Evolutionary conservation across 768 basidiomycete species (phyloP).

Genomic region (Hemileccinum impolitum): DNA sequence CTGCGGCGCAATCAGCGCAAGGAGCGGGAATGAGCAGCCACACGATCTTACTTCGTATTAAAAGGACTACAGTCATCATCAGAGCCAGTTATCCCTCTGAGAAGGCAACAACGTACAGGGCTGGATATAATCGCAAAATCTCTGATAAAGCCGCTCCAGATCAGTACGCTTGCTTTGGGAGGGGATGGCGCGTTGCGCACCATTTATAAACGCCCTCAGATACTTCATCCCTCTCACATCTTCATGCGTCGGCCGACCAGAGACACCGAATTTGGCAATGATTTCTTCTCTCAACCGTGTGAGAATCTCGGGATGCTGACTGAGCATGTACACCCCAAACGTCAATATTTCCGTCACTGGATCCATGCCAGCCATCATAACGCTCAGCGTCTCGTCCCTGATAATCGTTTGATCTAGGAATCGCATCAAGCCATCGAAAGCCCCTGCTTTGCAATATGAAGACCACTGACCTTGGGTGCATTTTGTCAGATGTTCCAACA

Average conservation of each 20-base stretch:
- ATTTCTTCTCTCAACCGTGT: constrained; percentile 55
- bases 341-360: constrained; percentile 38
- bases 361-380: constrained; percentile 37
- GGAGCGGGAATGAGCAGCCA: too few species aligned
- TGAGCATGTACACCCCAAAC: not conserved
- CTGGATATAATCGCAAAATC: constrained; percentile 31
- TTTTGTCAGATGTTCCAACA: too few species aligned
- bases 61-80: constrained; percentile 15
- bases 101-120: constrained; percentile 19
- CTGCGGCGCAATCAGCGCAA: constrained; percentile 9
- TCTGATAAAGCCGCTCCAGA: constrained; percentile 14
- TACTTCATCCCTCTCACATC: constrained; percentile 63
- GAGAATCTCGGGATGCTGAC: constrained; percentile 45
- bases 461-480: too few species aligned
- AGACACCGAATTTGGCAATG: constrained; percentile 45
- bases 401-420: constrained; percentile 20
- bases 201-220: constrained; percentile 62
- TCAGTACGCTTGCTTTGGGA: not conserved
- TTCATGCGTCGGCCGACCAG: constrained; percentile 48
- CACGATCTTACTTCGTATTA: constrained; percentile 19
- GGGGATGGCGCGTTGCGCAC: constrained; percentile 27
- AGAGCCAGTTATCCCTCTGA: not conserved
- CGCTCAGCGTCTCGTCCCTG: constrained; percentile 27
- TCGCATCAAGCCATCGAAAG: too few species aligned
- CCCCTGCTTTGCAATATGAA: too few species aligned